phyloP scores from a whole-genome alignment of 1,139 yeast species.

The Blastobotrys capitulatus region DNA sequence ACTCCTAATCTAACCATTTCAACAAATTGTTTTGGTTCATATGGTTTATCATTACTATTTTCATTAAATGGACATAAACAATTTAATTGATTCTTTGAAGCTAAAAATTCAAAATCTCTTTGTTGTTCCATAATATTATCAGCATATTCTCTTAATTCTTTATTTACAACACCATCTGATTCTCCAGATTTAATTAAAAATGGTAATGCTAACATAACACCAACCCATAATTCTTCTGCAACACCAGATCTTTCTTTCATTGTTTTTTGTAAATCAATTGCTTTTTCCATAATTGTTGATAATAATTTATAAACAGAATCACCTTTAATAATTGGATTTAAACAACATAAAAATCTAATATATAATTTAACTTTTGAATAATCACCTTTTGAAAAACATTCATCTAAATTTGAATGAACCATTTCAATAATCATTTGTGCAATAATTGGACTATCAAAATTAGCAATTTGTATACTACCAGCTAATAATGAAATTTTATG shows the following conservation, averaged over 20 bases:
- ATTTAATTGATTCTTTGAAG: constrained; percentile 15
- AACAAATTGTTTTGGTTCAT: constrained; percentile 48
- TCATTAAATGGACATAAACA: constrained; percentile 40
- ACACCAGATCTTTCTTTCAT: constrained; percentile 33
- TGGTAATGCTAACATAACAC: constrained; percentile 63
- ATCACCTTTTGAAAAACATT: constrained; percentile 42
- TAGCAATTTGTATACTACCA: constrained; percentile 63
- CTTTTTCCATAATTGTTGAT: constrained; percentile 48
- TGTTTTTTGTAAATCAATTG: constrained; percentile 50
- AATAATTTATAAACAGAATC: constrained; percentile 49
- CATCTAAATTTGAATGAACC: constrained; percentile 58
- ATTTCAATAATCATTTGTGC: constrained; percentile 69
- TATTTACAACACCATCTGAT: constrained; percentile 14
- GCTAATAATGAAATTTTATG: constrained; percentile 73
- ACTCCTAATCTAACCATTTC: constrained; percentile 49
- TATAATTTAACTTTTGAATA: constrained; percentile 70
- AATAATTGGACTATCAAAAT: constrained; percentile 58
- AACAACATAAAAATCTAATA: constrained; percentile 61
- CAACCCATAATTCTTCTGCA: constrained; percentile 65
- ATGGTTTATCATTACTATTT: constrained; percentile 38
- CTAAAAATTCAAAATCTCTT: constrained; percentile 18
- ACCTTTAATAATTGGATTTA: constrained; percentile 54
- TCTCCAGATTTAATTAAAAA: constrained; percentile 39
- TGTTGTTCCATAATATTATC: constrained; percentile 17
- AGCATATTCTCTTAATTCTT: constrained; percentile 5